phyloP scores from a whole-genome alignment of 768 basidiomycete genomes.

The Asterophora lycoperdoides region DNA sequence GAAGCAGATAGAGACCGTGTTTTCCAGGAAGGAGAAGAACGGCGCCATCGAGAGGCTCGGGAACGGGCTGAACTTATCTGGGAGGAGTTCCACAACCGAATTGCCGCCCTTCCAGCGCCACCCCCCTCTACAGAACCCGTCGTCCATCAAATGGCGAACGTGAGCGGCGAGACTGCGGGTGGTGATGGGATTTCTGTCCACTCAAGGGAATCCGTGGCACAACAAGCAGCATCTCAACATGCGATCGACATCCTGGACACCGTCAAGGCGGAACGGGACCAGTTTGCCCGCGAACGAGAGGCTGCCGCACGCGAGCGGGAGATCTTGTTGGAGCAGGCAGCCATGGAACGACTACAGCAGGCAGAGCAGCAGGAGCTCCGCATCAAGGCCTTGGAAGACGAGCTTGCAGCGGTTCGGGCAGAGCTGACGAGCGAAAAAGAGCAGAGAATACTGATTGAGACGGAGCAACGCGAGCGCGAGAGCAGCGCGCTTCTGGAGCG shows the following conservation, averaged over 20 bases:
- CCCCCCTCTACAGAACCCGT: constrained; percentile 14
- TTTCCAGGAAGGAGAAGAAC: constrained; percentile 56
- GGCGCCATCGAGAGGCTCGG: constrained; percentile 52
- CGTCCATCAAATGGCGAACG: constrained; percentile 14
- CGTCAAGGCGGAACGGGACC: constrained; percentile 55
- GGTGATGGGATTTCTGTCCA: constrained; percentile 35
- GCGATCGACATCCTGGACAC: constrained; percentile 56
- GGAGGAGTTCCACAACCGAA: constrained; percentile 35
- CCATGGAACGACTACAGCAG: constrained; percentile 43
- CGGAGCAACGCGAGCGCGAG: constrained; percentile 60
- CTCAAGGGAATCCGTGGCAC: constrained; percentile 37
- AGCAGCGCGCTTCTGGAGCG: constrained; percentile 53
- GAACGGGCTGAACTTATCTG: constrained; percentile 47
- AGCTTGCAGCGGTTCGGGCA: constrained; percentile 49
- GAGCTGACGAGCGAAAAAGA: constrained; percentile 65
- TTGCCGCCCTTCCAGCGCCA: constrained; percentile 30
- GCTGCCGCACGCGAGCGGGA: constrained; percentile 52
- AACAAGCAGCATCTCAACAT: constrained; percentile 54
- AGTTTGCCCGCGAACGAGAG: constrained; percentile 52
- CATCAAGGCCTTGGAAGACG: constrained; percentile 59
- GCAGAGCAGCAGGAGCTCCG: constrained; percentile 50
- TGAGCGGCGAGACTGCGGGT: constrained; percentile 10
- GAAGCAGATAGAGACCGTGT: constrained; percentile 63
- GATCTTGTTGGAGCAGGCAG: constrained; percentile 42
- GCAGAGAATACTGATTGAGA: constrained; percentile 51